phyloP scores from a whole-genome alignment of 768 basidiomycete genomes.

The Agaricus blazei region DNA sequence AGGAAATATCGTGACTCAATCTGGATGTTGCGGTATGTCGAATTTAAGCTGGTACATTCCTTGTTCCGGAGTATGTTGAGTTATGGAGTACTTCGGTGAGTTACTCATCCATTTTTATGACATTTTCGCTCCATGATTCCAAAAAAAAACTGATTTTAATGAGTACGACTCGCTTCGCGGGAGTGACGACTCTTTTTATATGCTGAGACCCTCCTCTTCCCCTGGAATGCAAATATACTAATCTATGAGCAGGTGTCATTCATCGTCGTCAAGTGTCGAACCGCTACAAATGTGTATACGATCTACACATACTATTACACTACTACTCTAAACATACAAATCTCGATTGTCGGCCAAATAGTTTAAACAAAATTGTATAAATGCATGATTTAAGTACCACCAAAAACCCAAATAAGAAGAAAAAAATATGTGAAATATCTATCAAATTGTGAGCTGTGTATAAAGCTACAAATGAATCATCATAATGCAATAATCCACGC shows the following conservation, averaged over 20 bases:
- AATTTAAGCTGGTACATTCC: conserved; percentile 36
- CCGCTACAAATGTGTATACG: no score
- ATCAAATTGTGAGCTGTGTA: no score
- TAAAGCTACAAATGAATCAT: no score
- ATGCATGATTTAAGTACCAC: no score
- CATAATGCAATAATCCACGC: no score
- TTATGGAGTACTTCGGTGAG: conserved; percentile 19
- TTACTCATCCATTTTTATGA: conserved; percentile 8
- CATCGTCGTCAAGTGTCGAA: neutral
- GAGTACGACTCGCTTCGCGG: conserved; percentile 35
- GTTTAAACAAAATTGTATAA: no score
- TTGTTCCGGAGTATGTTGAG: conserved; percentile 1
- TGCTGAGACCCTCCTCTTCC: conserved; percentile 26
- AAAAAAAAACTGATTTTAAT: conserved; percentile 49
- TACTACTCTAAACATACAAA: no score
- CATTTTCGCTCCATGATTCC: conserved; percentile 29
- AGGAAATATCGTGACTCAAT: conserved; percentile 42
- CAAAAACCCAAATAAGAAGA: no score
- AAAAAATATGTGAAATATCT: no score
- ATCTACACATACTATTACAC: no score
- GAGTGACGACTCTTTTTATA: conserved; percentile 29
- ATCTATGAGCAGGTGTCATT: neutral
- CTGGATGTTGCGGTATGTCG: conserved; percentile 40
- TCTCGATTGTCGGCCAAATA: no score
- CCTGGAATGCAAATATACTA: neutral